These are phyloP conservation scores for Globisporangium nodosum DNA, from an alignment of 352 stramenopile genomes.

Conservation along the genomic window DNA sequence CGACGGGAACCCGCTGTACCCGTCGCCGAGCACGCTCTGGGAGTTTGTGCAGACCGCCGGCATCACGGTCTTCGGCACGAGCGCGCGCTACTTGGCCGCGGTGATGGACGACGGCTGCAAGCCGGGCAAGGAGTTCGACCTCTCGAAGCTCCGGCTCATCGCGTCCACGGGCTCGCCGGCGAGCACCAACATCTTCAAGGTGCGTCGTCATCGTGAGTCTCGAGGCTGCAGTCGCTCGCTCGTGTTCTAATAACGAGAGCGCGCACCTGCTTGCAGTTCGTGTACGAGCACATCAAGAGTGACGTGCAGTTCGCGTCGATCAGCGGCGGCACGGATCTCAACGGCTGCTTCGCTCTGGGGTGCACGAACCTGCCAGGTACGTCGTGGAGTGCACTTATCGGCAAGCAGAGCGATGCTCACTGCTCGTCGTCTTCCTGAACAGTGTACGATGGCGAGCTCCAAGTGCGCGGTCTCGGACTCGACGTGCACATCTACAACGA, in stretches of 20 bases:
- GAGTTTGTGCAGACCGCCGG: conserved; percentile 50
- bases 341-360: conserved; percentile 72
- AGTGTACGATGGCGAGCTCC: conserved; percentile 76
- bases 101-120: conserved; percentile 67
- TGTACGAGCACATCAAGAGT: conserved; percentile 67
- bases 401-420: not conserved
- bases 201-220: not conserved
- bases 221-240: no score
- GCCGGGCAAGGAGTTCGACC: conserved; percentile 53
- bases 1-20: conserved; percentile 72
- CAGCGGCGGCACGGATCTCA: conserved; percentile 80
- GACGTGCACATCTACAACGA: conserved; percentile 76
- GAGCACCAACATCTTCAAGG: conserved; percentile 75
- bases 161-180: conserved; percentile 69
- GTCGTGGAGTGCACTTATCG: not conserved
- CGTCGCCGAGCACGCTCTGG: conserved; percentile 44
- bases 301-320: conserved; percentile 81
- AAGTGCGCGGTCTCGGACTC: conserved; percentile 72
- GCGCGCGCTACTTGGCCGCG: conserved; percentile 63
- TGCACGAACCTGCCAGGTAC: conserved; percentile 67
- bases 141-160: conserved; percentile 62
- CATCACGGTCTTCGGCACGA: conserved; percentile 69
- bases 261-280: conserved; percentile 27
- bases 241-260: no score
- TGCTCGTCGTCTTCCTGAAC: not conserved